Evolutionary conservation across 1,284 basidiomycete genomes (phyloP), one percentile per base, ranked within the genome.

Genomic region (Rhizoctonia solani): DNA sequence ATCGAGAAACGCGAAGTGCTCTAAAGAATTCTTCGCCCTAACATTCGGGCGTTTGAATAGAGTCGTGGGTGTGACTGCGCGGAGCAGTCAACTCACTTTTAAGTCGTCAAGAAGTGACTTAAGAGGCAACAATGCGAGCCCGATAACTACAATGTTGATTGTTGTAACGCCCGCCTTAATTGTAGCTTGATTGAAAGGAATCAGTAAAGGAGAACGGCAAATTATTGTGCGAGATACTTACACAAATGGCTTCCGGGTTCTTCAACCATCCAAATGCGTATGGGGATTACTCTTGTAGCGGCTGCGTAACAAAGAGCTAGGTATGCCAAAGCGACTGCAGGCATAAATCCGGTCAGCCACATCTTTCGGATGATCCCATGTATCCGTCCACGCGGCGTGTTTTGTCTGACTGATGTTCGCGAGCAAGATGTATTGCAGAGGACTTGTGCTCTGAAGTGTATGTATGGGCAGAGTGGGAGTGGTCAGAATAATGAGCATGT

Each of bases 31-130:
- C 61, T 41, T 66, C 61, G 14, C 50, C n/a, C 61, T 66, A 27
- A n/a, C 9, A 34, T 3, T 53, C 8, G 27, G 21, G 23, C n/a
- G 52, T n/a, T 30, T 53, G 14, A 19, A 11, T 23, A 32, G 27
- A 8, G 32, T 4, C 13, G n/a, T 34, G 23, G 16, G 21, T 32
- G 27, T 53, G 29, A 23, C 14, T 19, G 0, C 14, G 21, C 9
- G 11, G 32, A 34, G 32, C 32, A 34, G 32, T 11, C 13, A 16
- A 66, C 71, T 19, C 49, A 72, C 72, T 53, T 76, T 77, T 27
- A 80, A 74, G 50, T 77, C 78, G 47, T 79, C 78, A 0, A 78
- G 78, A 13, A 65, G 49, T 14, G 47, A 39, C 41, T 66, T 66
- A 29, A 54, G 49, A 21, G 61, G 61, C 21, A 66, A 29, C 8